These are phyloP conservation scores for Globisporangium uncinulatum DNA, from an alignment of 352 stramenopile species.

Conservation along the genomic window DNA sequence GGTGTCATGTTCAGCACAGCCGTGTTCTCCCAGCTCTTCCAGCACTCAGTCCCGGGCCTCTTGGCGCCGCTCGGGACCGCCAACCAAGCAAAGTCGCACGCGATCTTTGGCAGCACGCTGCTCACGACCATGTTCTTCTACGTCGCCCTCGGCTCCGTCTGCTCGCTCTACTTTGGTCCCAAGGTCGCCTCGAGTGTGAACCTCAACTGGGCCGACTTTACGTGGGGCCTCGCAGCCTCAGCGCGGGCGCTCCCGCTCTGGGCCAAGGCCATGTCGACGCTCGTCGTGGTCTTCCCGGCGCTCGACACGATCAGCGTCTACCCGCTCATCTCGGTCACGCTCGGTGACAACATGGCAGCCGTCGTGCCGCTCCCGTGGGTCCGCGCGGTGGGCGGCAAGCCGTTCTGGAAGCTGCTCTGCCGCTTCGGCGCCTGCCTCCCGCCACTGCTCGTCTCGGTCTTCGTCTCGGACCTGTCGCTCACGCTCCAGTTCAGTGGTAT, in stretches of 20 bases:
- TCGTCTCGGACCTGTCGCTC: slow-evolving; percentile 80
- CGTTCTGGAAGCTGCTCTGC: slow-evolving; percentile 72
- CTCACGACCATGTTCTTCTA: slow-evolving; percentile 86
- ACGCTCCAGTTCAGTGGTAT: slow-evolving; percentile 84
- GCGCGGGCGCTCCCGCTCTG: slow-evolving; percentile 44
- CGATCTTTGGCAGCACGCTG: slow-evolving; percentile 75
- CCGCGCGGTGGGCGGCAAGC: slow-evolving; percentile 19
- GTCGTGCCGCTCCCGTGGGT: slow-evolving; percentile 43
- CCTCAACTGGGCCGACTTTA: slow-evolving; percentile 89
- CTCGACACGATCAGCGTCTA: slow-evolving; percentile 89
- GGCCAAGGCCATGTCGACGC: slow-evolving; percentile 56
- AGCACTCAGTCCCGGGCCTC: slow-evolving; percentile 87
- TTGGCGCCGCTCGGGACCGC: slow-evolving; percentile 57
- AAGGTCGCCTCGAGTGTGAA: slow-evolving; percentile 82
- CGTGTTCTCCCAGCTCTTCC: slow-evolving; percentile 90
- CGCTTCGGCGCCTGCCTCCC: slow-evolving; percentile 72
- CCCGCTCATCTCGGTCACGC: slow-evolving; percentile 88
- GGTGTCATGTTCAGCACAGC: slow-evolving; percentile 88
- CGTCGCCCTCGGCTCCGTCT: slow-evolving; percentile 65
- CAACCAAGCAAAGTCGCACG: slow-evolving; percentile 53
- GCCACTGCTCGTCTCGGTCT: slow-evolving; percentile 70
- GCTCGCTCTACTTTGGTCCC: slow-evolving; percentile 82
- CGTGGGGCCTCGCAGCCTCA: slow-evolving; percentile 62
- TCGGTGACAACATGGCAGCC: slow-evolving; percentile 87
- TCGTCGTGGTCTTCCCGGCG: slow-evolving; percentile 88